phyloP scores from a whole-genome alignment of 169 alveolate species.

The Fabrea salina region DNA sequence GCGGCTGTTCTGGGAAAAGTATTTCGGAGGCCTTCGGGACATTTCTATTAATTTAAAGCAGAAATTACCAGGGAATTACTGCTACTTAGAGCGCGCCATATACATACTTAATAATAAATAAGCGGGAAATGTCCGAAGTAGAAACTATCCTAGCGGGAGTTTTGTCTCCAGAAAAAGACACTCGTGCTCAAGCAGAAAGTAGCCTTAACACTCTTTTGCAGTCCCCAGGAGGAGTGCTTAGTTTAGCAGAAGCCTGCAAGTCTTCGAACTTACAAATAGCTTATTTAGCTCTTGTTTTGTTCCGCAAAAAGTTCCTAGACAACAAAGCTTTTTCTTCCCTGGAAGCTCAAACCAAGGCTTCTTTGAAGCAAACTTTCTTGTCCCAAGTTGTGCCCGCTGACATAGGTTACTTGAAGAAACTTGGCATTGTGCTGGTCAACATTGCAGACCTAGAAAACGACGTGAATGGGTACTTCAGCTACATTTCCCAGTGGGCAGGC shows the following conservation, averaged over 20 bases:
- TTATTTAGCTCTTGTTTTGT: not conserved
- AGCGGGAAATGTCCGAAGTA: conserved; percentile 29
- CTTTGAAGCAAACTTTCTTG: not conserved
- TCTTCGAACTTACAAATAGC: not conserved
- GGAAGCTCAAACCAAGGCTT: not conserved
- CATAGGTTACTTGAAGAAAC: not conserved
- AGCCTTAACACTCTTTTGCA: not conserved
- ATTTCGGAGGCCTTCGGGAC: no score
- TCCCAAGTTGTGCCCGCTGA: not conserved
- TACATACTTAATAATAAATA: not conserved
- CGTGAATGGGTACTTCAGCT: not conserved
- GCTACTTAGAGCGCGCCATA: no score
- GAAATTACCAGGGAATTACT: no score
- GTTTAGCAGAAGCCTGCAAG: not conserved
- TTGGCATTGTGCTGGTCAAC: not conserved
- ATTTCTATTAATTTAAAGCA: no score
- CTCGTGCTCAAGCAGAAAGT: not conserved
- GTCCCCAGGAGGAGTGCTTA: not conserved
- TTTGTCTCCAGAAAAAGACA: not conserved
- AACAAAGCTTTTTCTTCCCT: not conserved
- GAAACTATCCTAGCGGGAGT: conserved; percentile 1
- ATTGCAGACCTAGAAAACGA: conserved; percentile 10
- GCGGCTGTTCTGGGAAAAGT: no score
- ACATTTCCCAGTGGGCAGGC: not conserved
- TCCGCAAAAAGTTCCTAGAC: conserved; percentile 23